Evolutionary conservation across 169 alveolate genomes (phyloP), one percentile per base, ranked within the genome.

Genomic region (Besnoitia besnoiti): DNA sequence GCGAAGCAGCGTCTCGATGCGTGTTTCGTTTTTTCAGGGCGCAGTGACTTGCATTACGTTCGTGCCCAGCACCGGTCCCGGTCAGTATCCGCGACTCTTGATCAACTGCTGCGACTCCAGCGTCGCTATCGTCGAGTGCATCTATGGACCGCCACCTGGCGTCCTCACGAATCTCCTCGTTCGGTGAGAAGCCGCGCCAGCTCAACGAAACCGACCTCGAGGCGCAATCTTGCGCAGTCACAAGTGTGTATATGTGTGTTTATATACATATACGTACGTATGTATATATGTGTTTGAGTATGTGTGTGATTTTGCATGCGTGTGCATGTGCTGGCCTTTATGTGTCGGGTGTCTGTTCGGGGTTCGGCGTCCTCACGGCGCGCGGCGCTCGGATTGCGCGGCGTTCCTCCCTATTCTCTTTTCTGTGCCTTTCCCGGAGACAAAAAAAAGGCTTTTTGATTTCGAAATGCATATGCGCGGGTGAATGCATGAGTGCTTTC

Each of bases 31-130:
- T 8, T 30, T 24, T 24, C 80, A 55, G 85, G 93, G 85, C 67
- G 96, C 95, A 1, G 90, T 92, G 47, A 94, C 96, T 7, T 94
- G 96, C 93, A 89, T 94, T 73, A 94, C 94, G 51, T 94, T 94
- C 87, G 96, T 94, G 76, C 94, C 95, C 16, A 85, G 95, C 0
- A 39, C 51, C 4, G 49, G 67, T 14, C 92, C 85, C 16, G 55
- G 85, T 8, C 61, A 91, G 89, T 91, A 88, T 76, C 94, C 96
- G 40, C 84, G 91, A 77, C 90, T 94, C 47, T 39, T 94, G 51
- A 95, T 92, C 75, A 94, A 94, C 94, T 89, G 94, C 90, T 85
- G 94, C 91, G 96, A 94, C 90, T 82, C 91, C 24, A 80, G 35
- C 88, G 67, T 91, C 46, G 89, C 94, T 46, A 85, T 94, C 82